These are phyloP conservation scores for Mucor mucedo DNA, from an alignment of 371 early-diverging fungal species.

Conservation along the genomic window DNA sequence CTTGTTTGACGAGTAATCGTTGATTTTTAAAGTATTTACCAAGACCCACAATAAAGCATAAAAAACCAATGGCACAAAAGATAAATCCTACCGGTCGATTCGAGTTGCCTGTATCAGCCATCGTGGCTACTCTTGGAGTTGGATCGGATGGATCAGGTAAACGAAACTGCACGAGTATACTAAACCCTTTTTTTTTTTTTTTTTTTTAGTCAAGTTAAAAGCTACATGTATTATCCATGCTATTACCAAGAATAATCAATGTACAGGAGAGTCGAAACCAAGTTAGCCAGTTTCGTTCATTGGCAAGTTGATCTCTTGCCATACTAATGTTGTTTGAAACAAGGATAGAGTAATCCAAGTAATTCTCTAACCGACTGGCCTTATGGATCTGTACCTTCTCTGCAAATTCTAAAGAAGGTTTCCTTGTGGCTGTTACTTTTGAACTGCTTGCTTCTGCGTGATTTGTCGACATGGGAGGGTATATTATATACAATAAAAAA, in stretches of 20 bases:
- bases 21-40: constrained; percentile 51
- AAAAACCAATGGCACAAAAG: constrained; percentile 44
- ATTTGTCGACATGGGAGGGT: background rate
- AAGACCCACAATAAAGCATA: constrained; percentile 34
- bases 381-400: constrained; percentile 13
- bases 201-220: no score
- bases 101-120: background rate
- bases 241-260: constrained; percentile 43
- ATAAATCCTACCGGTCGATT: constrained; percentile 36
- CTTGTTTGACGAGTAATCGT: constrained; percentile 29
- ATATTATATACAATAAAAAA: background rate
- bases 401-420: constrained; percentile 14
- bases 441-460: background rate
- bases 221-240: background rate
- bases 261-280: constrained; percentile 48
- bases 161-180: constrained; percentile 44
- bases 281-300: constrained; percentile 53
- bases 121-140: background rate
- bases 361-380: constrained; percentile 3
- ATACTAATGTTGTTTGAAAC: constrained; percentile 36
- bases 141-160: constrained; percentile 28
- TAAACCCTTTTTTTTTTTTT: constrained; percentile 35
- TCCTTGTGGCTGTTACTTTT: background rate
- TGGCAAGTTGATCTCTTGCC: constrained; percentile 47
- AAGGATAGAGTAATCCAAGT: constrained; percentile 30